Evolutionary conservation across 2,329 filamentous ascomycete genomes (phyloP), one percentile per base, ranked within the genome.

Genomic region (Trichoderma simmonsii): DNA sequence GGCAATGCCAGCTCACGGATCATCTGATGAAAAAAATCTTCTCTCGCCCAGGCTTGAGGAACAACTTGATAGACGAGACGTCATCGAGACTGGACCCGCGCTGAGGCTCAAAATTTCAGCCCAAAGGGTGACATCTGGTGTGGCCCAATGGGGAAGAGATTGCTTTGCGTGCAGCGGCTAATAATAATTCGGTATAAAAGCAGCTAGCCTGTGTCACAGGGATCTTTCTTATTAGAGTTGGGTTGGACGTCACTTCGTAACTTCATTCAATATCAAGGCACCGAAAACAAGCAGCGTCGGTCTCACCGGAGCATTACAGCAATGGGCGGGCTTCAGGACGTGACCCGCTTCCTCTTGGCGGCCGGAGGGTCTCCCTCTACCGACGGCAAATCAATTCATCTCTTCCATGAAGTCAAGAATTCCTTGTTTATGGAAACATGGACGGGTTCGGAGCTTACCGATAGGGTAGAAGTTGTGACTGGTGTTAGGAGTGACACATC

Each of bases 311-410:
- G 1, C 15, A n/a, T 39, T 43, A 8, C 7, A 43, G 39, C 39
- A n/a, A 71, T 71, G 70, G 28, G 32, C 18, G 62, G 60, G n/a
- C n/a, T 62, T 3, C 63, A 71, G 21, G 61, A 67, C 3, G 28
- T 71, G 15, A n/a, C 11, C 14, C 62, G 54, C 14, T 21, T 34
- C 3, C 70, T 71, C 9, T 7, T 21, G 15, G 70, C 70, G 3
- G 70, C 62, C 3, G 70, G 70, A 1, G 54, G 62, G 0, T 36
- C 56, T 7, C 9, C 56, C 4, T 67, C 70, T 21, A 3, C 6
- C 4, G 63, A 71, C 12, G 63, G 43, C 9, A 39, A 67, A 26
- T 28, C 9, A 21, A 66, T 39, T 3, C 14, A 54, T 39, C 32
- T 61, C 1, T 56, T 36, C 1, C 21, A 43, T 12, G 70, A 67